phyloP scores from a whole-genome alignment of 2,329 filamentous ascomycete species.

The Didymella sp. region DNA sequence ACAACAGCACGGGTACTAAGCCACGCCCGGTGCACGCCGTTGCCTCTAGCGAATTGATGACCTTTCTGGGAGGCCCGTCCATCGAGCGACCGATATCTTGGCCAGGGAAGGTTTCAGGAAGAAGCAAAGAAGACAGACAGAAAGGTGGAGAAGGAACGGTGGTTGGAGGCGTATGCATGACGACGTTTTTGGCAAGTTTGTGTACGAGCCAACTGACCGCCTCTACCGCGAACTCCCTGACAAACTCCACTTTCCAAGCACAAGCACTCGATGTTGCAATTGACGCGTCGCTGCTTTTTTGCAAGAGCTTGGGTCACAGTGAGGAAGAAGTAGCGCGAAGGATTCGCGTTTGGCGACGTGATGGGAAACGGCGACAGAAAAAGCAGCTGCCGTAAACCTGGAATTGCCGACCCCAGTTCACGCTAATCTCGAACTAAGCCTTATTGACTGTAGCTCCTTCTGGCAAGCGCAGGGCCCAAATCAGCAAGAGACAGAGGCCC shows the following conservation, averaged over 20 bases:
- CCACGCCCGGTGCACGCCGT: constrained; percentile 11
- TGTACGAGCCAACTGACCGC: constrained; percentile 36
- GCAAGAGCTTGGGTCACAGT: background rate
- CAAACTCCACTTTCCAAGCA: background rate
- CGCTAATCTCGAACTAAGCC: constrained; percentile 28
- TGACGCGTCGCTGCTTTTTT: constrained; percentile 7
- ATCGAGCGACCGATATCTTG: constrained; percentile 23
- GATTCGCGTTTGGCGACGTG: constrained; percentile 19
- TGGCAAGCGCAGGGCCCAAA: constrained; percentile 16
- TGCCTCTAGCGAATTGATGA: constrained; percentile 9
- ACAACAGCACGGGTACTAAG: constrained; percentile 13
- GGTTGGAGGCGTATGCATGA: constrained; percentile 42
- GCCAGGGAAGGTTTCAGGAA: constrained; percentile 23
- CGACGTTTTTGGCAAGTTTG: constrained; percentile 37
- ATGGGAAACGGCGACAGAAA: constrained; percentile 25
- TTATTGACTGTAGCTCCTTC: constrained; percentile 14
- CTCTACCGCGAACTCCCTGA: constrained; percentile 27
- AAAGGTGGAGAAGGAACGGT: constrained; percentile 33
- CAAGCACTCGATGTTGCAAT: constrained; percentile 9
- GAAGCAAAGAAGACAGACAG: constrained; percentile 32
- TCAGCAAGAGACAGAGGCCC: constrained; percentile 12
- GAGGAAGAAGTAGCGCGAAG: constrained; percentile 11
- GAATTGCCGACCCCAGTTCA: constrained; percentile 40
- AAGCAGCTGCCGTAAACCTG: constrained; percentile 30
- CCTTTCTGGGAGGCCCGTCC: constrained; percentile 17